These are phyloP conservation scores for Trichophyton schoenleinii DNA, from an alignment of 2,329 filamentous ascomycete species.

Conservation along the genomic window DNA sequence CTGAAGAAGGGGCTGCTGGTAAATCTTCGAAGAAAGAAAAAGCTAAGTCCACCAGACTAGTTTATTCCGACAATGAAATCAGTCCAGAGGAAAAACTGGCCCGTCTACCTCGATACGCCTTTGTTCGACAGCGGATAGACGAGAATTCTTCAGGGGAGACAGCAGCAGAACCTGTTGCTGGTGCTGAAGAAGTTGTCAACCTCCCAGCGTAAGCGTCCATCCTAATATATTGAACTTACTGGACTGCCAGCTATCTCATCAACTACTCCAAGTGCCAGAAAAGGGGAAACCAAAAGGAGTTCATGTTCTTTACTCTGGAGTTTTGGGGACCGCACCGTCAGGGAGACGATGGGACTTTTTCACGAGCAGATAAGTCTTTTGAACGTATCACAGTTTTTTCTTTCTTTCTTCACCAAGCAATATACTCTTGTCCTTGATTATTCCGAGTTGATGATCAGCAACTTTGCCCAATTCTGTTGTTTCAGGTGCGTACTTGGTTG, in stretches of 20 bases:
- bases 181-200: conserved; percentile 25
- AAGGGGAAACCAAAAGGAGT: neutral
- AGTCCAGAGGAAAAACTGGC: conserved; percentile 90
- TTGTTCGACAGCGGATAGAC: conserved; percentile 37
- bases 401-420: neutral
- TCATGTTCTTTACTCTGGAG: conserved; percentile 2
- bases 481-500: conserved; percentile 2
- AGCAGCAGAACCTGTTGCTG: conserved; percentile 24
- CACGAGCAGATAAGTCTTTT: conserved; percentile 5
- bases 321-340: neutral
- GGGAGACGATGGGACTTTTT: neutral
- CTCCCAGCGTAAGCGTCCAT: conserved; percentile 1
- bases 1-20: conserved; percentile 26
- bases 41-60: conserved; percentile 54
- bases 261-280: conserved; percentile 7
- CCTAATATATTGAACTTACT: conserved; percentile 3
- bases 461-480: conserved; percentile 5
- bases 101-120: conserved; percentile 61
- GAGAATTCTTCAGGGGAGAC: conserved; percentile 26
- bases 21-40: conserved; percentile 56
- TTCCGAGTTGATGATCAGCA: conserved; percentile 14
- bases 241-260: conserved; percentile 14
- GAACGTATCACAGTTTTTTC: conserved; percentile 1
- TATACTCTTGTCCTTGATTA: conserved; percentile 5
- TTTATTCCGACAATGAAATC: conserved; percentile 67